These are phyloP conservation scores for Cymodocea nodosa DNA, from an alignment of 116 monocot genomes.

Conservation along the genomic window DNA sequence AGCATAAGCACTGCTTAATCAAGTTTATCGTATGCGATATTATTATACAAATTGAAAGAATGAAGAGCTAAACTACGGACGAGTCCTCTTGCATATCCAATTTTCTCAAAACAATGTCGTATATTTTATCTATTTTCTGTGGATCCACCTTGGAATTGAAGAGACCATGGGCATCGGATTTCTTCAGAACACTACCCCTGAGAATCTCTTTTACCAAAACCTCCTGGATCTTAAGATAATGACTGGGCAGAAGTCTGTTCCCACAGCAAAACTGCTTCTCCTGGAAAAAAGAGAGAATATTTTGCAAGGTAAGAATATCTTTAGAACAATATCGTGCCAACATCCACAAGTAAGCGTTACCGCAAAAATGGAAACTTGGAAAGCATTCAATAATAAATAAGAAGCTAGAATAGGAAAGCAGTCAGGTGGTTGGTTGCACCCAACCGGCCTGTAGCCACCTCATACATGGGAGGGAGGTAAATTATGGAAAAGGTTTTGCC, in stretches of 20 bases:
- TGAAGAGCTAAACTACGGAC: constrained; percentile 1
- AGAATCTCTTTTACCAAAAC: constrained; percentile 59
- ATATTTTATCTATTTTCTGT: constrained; percentile 13
- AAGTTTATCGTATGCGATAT: neutral
- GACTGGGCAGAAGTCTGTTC: constrained; percentile 56
- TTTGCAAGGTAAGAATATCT: too few species aligned
- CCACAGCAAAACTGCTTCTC: constrained; percentile 76
- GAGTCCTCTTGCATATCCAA: constrained; percentile 11
- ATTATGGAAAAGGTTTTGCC: too few species aligned
- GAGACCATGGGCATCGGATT: constrained; percentile 62
- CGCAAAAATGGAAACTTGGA: too few species aligned
- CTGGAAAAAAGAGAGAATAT: constrained; percentile 17
- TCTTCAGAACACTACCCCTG: constrained; percentile 55
- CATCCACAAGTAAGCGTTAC: too few species aligned
- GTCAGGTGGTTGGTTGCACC: too few species aligned
- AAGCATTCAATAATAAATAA: too few species aligned
- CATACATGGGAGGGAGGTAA: too few species aligned
- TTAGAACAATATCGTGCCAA: too few species aligned
- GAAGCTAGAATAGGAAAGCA: too few species aligned
- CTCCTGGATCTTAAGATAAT: constrained; percentile 91
- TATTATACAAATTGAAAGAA: neutral
- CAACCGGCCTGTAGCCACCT: too few species aligned
- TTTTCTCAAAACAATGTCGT: constrained; percentile 12
- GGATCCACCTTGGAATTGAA: constrained; percentile 66
- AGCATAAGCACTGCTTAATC: too few species aligned